Base-by-base conservation (phyloP, 768 basidiomycete genomes). In the Mrakia frigida region DNA sequence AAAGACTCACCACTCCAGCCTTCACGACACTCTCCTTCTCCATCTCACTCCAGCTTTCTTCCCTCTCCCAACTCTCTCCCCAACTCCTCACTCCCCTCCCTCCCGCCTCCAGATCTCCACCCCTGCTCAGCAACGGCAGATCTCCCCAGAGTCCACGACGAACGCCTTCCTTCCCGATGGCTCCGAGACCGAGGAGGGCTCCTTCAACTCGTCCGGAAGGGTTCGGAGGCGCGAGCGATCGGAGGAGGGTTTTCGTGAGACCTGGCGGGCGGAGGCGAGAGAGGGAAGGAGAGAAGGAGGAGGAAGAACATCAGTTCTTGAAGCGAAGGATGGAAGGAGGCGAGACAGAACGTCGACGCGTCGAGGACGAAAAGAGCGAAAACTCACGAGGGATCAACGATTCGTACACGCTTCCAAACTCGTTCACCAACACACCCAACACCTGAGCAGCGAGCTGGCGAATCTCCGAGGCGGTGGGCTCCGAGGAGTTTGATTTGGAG, bases 191-290 rank as follows among this genome's bases (percentile, higher is more conserved):
- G 31, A 77, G 70, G 73, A 60, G 37, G 67, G 46, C 74, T 33
- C 69, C 72, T 60, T 75, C 18, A 56, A 75, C 68, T 35, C 76
- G 46, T 18, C 79, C 61, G 18, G 77, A 14, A 23, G 75, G 60
- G 69, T 53, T 50, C 52, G 80, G 80, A 0, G 77, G 88, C 89
- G 93, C 87, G 2, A 98, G 88, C 0, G 94, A 93, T 16, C 94
- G 87, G 5, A 97, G 86, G 4, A 98, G 89, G 0, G 96, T 97
- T 82, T 97, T 97, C 86, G 94, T 92, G 68, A 98, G 91, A 21
- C 96, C 91, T 39, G 92, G 90, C n/a, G 91, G 91, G 0, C 90
- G 90, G 80, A 93, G 92, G 23, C 25, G n/a, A 56, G 28, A 18
- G 5, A 14, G 13, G 25, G 7, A 56, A 14, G 56, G n/a, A 56